These are phyloP conservation scores for Rhododendron mucronatum DNA, from an alignment of 148 eudicot species.

Conservation along the genomic window DNA sequence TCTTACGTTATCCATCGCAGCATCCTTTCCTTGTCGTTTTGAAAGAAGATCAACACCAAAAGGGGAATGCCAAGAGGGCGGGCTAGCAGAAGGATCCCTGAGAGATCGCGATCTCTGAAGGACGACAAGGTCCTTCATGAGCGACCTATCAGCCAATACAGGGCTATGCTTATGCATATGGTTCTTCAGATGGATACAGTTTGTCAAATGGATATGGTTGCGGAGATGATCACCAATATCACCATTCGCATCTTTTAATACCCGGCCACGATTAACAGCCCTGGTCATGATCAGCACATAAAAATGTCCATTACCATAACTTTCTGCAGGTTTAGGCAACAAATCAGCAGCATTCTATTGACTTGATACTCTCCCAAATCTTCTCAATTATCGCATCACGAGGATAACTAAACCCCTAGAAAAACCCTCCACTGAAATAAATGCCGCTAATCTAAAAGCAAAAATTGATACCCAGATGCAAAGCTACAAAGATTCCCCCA, in stretches of 20 bases:
- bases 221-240: conserved; percentile 75
- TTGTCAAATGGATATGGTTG: conserved; percentile 91
- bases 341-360: conserved; percentile 39
- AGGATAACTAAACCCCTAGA: conserved; percentile 5
- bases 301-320: conserved; percentile 20
- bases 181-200: conserved; percentile 93
- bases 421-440: conserved; percentile 10
- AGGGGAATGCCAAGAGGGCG: conserved; percentile 75
- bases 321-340: conserved; percentile 25
- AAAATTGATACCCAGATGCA: conserved; percentile 11
- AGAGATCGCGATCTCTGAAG: conserved; percentile 87
- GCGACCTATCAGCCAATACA: conserved; percentile 55
- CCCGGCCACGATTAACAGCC: conserved; percentile 59
- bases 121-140: conserved; percentile 76
- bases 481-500: conserved; percentile 6
- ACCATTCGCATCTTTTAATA: conserved; percentile 86
- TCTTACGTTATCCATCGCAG: conserved; percentile 37
- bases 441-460: neutral
- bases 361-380: conserved; percentile 20
- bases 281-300: conserved; percentile 69
- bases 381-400: neutral
- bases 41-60: conserved; percentile 46
- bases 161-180: conserved; percentile 98
- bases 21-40: conserved; percentile 40
- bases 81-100: conserved; percentile 88